Conservation (phyloP, 345 rosid genomes). For the Rhizophora mangle region DNA sequence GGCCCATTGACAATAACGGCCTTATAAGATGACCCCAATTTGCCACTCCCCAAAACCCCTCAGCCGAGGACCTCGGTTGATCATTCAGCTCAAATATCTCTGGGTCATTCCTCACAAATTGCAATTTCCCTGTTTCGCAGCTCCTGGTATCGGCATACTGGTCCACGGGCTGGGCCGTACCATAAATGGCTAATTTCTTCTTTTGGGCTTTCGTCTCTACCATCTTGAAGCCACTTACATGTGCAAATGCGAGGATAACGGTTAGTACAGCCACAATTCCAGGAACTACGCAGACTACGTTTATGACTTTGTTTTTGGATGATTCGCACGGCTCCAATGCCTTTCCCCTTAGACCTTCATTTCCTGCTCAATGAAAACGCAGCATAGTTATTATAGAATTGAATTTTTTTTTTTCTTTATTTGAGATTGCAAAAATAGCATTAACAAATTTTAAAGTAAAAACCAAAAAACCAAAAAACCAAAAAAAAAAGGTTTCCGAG, state of each 20-base stretch:
- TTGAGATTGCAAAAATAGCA: neutral
- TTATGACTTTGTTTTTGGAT: conserved; percentile 31
- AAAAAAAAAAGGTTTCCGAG: too few relatives aligned
- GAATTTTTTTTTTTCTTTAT: neutral
- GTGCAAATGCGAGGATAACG: conserved; percentile 12
- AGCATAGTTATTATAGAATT: neutral
- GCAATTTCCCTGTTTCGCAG: conserved; percentile 39
- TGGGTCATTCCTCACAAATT: conserved; percentile 48
- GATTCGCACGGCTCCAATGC: conserved; percentile 60
- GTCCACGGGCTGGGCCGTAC: conserved; percentile 15
- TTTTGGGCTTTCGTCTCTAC: conserved; percentile 28
- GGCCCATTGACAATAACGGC: conserved; percentile 52
- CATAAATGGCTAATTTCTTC: conserved; percentile 21
- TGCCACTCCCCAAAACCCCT: conserved; percentile 72
- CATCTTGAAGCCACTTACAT: conserved; percentile 14
- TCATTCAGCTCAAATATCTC: conserved; percentile 71
- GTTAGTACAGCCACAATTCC: conserved; percentile 18
- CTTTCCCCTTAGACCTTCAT: conserved; percentile 60
- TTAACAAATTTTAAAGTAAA: too few relatives aligned
- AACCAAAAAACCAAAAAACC: too few relatives aligned
- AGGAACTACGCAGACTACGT: conserved; percentile 28
- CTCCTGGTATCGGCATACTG: conserved; percentile 4
- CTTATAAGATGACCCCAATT: conserved; percentile 78
- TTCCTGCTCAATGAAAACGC: conserved; percentile 38
- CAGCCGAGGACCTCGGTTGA: conserved; percentile 74